phyloP scores from a whole-genome alignment of 805 yeast species.

The Vanderwaltozyma polyspora region DNA sequence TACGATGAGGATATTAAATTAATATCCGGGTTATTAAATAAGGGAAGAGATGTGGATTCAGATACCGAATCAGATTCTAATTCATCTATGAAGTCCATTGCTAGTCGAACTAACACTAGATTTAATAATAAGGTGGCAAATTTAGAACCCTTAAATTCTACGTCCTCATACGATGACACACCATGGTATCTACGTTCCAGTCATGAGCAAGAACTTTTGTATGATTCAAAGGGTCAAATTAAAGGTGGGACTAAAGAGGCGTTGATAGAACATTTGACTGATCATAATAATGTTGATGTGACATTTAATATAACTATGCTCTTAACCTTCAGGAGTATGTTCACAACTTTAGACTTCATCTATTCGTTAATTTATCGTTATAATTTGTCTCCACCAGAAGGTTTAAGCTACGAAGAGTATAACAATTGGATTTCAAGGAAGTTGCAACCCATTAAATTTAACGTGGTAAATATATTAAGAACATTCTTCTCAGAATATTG shows the following conservation, averaged over 20 bases:
- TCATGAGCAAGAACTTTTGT: conserved; percentile 43
- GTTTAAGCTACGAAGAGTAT: conserved; percentile 69
- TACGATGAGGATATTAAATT: conserved; percentile 1
- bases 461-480: conserved; percentile 55
- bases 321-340: conserved; percentile 60
- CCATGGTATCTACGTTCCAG: conserved; percentile 69
- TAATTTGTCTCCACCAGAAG: conserved; percentile 76
- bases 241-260: conserved; percentile 79
- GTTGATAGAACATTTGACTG: conserved; percentile 64
- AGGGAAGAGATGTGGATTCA: not conserved
- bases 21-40: conserved; percentile 1
- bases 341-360: conserved; percentile 51
- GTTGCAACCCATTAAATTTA: conserved; percentile 49
- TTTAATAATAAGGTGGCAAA: conserved; percentile 15
- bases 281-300: conserved; percentile 49
- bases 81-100: not conserved
- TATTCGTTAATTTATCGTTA: conserved; percentile 49
- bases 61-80: not conserved
- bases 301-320: conserved; percentile 57
- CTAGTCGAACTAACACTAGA: conserved; percentile 1
- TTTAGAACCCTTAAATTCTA: conserved; percentile 4
- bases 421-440: conserved; percentile 61
- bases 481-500: conserved; percentile 56
- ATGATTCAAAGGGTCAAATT: conserved; percentile 56
- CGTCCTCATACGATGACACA: conserved; percentile 24